A percentile compares a stretch with the other conserved stretches of the same genome.
Conservation (phyloP, 768 basidiomycete species). For the Clathrus columnatus region DNA sequence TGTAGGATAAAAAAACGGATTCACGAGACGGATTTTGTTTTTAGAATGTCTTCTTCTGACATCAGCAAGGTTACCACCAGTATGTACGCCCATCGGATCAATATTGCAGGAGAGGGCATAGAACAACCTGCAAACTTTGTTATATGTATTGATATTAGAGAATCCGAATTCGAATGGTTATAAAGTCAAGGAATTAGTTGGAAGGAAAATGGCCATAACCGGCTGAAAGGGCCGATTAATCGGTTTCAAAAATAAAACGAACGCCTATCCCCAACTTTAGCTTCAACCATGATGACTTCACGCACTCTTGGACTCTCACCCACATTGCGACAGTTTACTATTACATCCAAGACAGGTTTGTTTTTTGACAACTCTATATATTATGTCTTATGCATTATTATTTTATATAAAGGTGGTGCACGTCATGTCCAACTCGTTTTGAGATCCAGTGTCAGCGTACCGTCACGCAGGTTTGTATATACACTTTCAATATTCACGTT, state of each 20-base stretch:
- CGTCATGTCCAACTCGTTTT: slow-evolving; percentile 10
- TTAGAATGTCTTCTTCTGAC: neutral
- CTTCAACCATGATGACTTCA: slow-evolving; percentile 22
- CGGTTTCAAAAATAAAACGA: neutral
- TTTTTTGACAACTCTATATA: slow-evolving; percentile 9
- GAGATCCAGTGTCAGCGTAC: slow-evolving; percentile 13
- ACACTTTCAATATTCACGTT: neutral
- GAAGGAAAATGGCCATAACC: neutral
- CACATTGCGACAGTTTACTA: slow-evolving; percentile 42
- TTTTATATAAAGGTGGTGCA: slow-evolving; percentile 15
- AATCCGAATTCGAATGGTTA: no score
- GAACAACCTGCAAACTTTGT: no score
- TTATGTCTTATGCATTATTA: neutral
- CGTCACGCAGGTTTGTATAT: slow-evolving; percentile 8
- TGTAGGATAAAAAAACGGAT: neutral
- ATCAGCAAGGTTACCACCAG: no score
- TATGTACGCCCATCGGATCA: neutral
- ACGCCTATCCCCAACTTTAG: neutral
- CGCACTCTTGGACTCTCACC: slow-evolving; percentile 53
- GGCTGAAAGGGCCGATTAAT: neutral
- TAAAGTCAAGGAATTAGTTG: neutral
- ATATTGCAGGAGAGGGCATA: neutral
- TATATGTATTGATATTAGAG: no score
- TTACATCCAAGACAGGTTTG: slow-evolving; percentile 27
- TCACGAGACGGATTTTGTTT: neutral